These are phyloP conservation scores for Metarhizium guizhouense DNA, from an alignment of 2,329 filamentous ascomycete species.

Conservation along the genomic window DNA sequence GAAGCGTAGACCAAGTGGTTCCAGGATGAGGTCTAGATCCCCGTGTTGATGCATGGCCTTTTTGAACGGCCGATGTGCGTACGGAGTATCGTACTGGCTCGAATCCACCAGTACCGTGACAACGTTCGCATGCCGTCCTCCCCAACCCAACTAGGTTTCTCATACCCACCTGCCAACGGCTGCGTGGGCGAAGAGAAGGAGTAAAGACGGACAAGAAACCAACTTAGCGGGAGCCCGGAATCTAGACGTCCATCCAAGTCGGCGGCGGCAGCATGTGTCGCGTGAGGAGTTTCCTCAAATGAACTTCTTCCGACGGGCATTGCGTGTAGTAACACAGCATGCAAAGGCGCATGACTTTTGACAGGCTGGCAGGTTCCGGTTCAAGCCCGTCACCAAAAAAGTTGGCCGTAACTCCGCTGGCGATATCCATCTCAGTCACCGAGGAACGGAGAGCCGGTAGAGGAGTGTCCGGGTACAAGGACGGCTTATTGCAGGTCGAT, in stretches of 20 bases:
- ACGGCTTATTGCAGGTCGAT: no score
- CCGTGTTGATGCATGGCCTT: background rate
- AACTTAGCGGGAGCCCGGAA: no score
- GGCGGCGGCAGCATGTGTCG: background rate
- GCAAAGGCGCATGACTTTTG: background rate
- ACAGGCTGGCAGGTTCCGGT: background rate
- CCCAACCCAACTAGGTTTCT: background rate
- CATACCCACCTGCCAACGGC: background rate
- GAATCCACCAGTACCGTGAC: background rate
- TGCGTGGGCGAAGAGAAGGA: no score
- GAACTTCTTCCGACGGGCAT: background rate
- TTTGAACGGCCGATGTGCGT: background rate
- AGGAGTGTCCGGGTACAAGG: no score
- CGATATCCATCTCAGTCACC: background rate
- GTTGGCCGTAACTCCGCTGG: background rate
- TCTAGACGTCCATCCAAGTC: background rate
- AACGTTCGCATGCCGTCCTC: background rate
- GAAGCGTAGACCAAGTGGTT: no score
- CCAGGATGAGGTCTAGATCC: background rate
- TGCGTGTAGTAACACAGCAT: background rate
- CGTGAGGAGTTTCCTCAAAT: background rate
- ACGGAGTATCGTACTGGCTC: background rate
- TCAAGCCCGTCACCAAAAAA: background rate
- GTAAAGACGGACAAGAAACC: no score
- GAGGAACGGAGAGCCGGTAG: background rate